These are phyloP conservation scores for Turritis glabra DNA, from an alignment of 345 rosid genomes.

Conservation along the genomic window DNA sequence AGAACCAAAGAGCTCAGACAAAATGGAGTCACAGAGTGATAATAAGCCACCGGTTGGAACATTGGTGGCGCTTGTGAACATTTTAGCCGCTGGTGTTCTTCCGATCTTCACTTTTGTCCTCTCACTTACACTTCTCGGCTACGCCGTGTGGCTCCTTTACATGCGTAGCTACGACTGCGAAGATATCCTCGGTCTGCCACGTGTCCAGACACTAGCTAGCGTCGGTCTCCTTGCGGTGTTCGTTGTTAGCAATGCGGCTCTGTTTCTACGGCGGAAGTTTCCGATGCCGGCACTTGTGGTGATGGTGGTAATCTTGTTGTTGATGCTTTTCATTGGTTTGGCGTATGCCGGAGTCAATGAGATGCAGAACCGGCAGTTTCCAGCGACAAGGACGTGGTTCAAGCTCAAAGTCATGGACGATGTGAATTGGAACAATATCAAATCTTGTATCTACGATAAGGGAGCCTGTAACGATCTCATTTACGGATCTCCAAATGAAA, in stretches of 20 bases:
- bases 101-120: constrained; percentile 49
- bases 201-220: constrained; percentile 48
- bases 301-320: constrained; percentile 50
- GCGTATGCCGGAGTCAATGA: constrained; percentile 57
- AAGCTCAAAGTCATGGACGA: constrained; percentile 44
- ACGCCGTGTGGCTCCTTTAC: constrained; percentile 60
- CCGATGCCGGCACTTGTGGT: constrained; percentile 56
- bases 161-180: constrained; percentile 82
- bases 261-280: constrained; percentile 44
- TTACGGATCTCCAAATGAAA: constrained; percentile 26
- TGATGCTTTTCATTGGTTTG: constrained; percentile 63
- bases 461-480: constrained; percentile 46
- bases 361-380: constrained; percentile 49
- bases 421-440: constrained; percentile 56
- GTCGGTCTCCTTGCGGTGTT: constrained; percentile 53
- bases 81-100: constrained; percentile 43
- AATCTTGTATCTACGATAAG: constrained; percentile 60
- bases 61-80: constrained; percentile 16
- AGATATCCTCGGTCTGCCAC: constrained; percentile 56
- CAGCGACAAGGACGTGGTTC: constrained; percentile 66
- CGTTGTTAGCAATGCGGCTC: constrained; percentile 43
- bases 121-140: constrained; percentile 68
- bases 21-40: constrained; percentile 38
- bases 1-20: constrained; percentile 23
- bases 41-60: constrained; percentile 30